Percentiles rank a stretch among this genome's conserved stretches.
Evolutionary conservation across 345 rosid species (phyloP).

Genomic region (Corchorus olitorius): DNA sequence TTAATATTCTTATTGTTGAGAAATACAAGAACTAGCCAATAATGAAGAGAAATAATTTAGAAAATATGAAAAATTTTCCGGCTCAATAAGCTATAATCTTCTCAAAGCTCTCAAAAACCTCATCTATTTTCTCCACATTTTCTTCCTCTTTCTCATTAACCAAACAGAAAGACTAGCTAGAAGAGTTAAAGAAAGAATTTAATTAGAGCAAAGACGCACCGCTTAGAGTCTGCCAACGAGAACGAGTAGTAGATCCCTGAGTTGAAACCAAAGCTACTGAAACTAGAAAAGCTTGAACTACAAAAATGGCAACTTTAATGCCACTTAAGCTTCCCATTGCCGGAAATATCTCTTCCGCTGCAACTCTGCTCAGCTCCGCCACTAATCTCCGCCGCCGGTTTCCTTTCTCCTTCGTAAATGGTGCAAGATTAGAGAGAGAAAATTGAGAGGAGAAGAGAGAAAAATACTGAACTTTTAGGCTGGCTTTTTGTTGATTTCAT

Average conservation of each 20-base stretch:
- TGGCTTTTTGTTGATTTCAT: slow-evolving; percentile 23
- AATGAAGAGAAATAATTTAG: too few species aligned
- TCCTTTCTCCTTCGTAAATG: background rate
- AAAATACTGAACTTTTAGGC: slow-evolving; percentile 20
- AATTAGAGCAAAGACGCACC: slow-evolving; percentile 40
- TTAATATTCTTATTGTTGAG: too few species aligned
- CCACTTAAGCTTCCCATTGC: slow-evolving; percentile 43
- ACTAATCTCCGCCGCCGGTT: slow-evolving; percentile 6
- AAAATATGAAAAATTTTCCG: background rate
- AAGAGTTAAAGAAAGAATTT: background rate
- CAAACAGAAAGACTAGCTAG: too few species aligned
- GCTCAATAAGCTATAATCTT: slow-evolving; percentile 10
- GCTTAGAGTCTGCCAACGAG: slow-evolving; percentile 56
- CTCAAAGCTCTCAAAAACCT: background rate
- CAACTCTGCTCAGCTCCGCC: slow-evolving; percentile 22
- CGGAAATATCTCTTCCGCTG: slow-evolving; percentile 31
- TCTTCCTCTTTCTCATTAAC: slow-evolving; percentile 1
- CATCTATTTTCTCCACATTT: slow-evolving; percentile 6
- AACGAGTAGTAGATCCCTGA: slow-evolving; percentile 51
- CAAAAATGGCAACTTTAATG: slow-evolving; percentile 27
- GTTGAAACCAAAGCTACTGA: slow-evolving; percentile 49
- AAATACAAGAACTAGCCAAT: too few species aligned
- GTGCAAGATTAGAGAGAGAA: slow-evolving; percentile 25
- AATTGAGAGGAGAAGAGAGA: too few species aligned
- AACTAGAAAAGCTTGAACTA: slow-evolving; percentile 28